Evolutionary conservation across 2,329 filamentous ascomycete species (phyloP).

Genomic region (Scedosporium dehoogii): DNA sequence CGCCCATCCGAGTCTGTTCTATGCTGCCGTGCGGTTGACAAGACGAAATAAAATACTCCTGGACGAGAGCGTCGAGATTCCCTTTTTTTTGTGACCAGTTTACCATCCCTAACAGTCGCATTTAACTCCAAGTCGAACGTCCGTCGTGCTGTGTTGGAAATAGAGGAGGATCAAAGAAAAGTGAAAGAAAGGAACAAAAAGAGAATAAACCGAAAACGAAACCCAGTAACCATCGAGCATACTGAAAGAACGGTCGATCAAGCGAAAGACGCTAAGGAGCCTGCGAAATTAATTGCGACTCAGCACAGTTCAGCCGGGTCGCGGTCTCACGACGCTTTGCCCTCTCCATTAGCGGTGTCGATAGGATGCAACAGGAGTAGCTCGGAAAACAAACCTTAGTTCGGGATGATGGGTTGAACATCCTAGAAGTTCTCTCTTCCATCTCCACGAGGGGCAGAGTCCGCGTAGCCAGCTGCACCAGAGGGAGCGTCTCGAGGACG

Average conservation of each 20-base stretch:
- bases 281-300: too few relatives aligned
- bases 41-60: conserved; percentile 4
- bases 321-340: too few relatives aligned
- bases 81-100: conserved; percentile 6
- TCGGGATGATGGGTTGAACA: background rate
- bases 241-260: background rate
- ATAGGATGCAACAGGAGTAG: background rate
- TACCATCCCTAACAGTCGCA: conserved; percentile 6
- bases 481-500: conserved; percentile 29
- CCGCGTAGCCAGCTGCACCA: conserved; percentile 16
- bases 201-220: conserved; percentile 1
- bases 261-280: background rate
- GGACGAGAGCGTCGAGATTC: background rate
- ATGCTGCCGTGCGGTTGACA: conserved; percentile 6
- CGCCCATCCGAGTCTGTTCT: conserved; percentile 5
- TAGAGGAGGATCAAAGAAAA: conserved; percentile 5
- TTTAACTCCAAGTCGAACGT: conserved; percentile 6
- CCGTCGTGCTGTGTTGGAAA: conserved; percentile 7
- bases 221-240: conserved; percentile 1
- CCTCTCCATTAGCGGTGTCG: background rate
- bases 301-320: too few relatives aligned
- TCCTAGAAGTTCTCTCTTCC: conserved; percentile 22
- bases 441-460: conserved; percentile 27
- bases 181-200: conserved; percentile 2
- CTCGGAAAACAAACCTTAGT: background rate